Evolutionary conservation across 2,329 filamentous ascomycete genomes (phyloP).

Genomic region (Fusarium xyrophilum): DNA sequence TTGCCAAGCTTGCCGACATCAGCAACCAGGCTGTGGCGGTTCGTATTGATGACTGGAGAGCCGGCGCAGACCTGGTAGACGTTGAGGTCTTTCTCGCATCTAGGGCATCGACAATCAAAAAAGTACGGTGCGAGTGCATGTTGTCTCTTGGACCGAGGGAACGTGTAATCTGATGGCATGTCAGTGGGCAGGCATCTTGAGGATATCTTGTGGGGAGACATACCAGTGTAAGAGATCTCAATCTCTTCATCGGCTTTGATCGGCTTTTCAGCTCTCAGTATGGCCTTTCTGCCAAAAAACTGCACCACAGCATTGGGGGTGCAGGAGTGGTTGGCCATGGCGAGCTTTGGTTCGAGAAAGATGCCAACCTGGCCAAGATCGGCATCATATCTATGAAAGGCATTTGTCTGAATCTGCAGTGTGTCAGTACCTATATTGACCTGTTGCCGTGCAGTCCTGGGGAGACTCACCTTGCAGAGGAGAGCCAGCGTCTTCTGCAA

Average conservation of each 20-base stretch:
- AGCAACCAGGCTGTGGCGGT: conserved; percentile 54
- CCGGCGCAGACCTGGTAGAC: conserved; percentile 59
- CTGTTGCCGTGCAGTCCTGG: not conserved
- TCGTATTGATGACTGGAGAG: conserved; percentile 53
- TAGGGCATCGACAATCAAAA: conserved; percentile 59
- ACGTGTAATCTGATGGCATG: conserved; percentile 53
- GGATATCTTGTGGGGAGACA: not conserved
- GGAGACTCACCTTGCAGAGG: conserved; percentile 59
- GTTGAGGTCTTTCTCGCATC: conserved; percentile 59
- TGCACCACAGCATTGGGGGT: conserved; percentile 65
- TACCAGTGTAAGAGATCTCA: conserved; percentile 67
- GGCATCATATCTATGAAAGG: conserved; percentile 63
- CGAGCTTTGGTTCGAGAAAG: conserved; percentile 62
- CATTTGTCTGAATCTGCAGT: conserved; percentile 65
- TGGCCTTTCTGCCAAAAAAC: conserved; percentile 59
- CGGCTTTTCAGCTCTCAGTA: conserved; percentile 57
- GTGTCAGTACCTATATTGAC: not conserved
- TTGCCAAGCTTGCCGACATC: conserved; percentile 45
- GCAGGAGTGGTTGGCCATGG: conserved; percentile 70
- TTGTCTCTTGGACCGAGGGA: conserved; percentile 53
- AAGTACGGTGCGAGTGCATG: conserved; percentile 57
- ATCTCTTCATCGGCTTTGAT: conserved; percentile 64
- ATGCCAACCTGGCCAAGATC: conserved; percentile 62
- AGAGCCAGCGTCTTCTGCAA: conserved; percentile 54
- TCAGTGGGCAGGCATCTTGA: not conserved